phyloP scores from a whole-genome alignment of 345 rosid genomes.

The Citrus medica region DNA sequence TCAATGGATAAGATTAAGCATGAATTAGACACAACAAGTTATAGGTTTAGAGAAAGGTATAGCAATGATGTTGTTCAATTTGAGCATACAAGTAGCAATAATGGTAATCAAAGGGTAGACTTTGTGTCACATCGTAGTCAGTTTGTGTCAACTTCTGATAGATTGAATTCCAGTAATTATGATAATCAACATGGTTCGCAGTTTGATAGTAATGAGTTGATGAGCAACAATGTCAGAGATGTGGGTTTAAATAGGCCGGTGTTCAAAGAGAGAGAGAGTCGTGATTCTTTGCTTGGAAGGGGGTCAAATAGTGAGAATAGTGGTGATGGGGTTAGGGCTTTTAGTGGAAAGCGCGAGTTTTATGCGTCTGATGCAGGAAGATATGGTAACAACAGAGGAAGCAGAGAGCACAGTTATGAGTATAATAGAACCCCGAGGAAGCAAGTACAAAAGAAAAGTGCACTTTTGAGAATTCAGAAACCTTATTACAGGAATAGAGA shows the following conservation, averaged over 20 bases:
- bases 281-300: constrained; percentile 23
- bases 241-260: constrained; percentile 36
- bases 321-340: constrained; percentile 27
- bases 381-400: constrained; percentile 37
- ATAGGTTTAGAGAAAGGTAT: constrained; percentile 50
- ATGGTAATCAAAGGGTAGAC: constrained; percentile 25
- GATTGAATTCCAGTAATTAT: constrained; percentile 32
- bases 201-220: constrained; percentile 16
- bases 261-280: constrained; percentile 26
- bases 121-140: constrained; percentile 30
- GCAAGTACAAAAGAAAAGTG: constrained; percentile 81
- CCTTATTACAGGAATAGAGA: constrained; percentile 47
- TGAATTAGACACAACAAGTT: constrained; percentile 33
- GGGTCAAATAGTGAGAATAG: constrained; percentile 16
- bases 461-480: constrained; percentile 73
- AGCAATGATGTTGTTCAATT: constrained; percentile 19
- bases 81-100: constrained; percentile 12
- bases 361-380: constrained; percentile 39
- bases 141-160: constrained; percentile 31
- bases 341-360: constrained; percentile 33
- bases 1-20: constrained; percentile 33
- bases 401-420: constrained; percentile 50
- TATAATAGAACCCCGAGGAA: constrained; percentile 46
- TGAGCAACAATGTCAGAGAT: constrained; percentile 26
- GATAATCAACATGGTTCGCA: constrained; percentile 25